Conservation (phyloP, 106 monocot genomes). For the Dendrobium chrysotoxum region DNA sequence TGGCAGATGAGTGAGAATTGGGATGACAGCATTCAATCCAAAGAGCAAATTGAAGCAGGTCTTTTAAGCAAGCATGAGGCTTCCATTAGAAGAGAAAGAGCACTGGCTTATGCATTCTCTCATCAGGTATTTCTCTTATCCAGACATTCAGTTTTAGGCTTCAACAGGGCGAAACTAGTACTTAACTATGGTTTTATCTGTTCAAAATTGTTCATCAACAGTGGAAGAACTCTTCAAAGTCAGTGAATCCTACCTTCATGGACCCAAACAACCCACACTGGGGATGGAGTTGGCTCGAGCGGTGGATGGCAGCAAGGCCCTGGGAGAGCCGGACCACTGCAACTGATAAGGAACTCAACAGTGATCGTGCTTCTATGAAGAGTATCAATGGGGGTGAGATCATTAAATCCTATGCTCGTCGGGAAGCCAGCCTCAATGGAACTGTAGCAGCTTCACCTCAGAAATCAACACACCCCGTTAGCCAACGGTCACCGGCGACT, state of each 20-base stretch:
- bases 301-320: conserved; percentile 92
- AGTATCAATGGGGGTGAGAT: conserved; percentile 31
- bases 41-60: conserved; percentile 81
- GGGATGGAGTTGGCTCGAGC: conserved; percentile 99
- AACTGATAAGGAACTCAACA: conserved; percentile 49
- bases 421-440: conserved; percentile 29
- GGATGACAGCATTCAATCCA: conserved; percentile 91
- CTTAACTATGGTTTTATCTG: background rate
- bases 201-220: conserved; percentile 9
- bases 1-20: conserved; percentile 82
- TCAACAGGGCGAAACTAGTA: background rate
- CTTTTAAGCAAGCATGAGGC: conserved; percentile 84
- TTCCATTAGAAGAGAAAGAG: conserved; percentile 83
- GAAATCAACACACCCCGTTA: conserved; percentile 20
- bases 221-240: conserved; percentile 89
- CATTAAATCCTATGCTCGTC: conserved; percentile 46
- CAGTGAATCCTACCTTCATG: conserved; percentile 62
- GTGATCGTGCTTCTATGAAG: conserved; percentile 37
- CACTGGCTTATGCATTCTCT: conserved; percentile 90
- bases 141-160: background rate
- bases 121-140: conserved; percentile 60
- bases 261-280: conserved; percentile 84
- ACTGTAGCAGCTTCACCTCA: conserved; percentile 14
- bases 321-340: conserved; percentile 54
- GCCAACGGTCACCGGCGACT: conserved; percentile 32